Evolutionary conservation across 306 rosid genomes (phyloP).

Genomic region (Chamaecrista fasciculata): DNA sequence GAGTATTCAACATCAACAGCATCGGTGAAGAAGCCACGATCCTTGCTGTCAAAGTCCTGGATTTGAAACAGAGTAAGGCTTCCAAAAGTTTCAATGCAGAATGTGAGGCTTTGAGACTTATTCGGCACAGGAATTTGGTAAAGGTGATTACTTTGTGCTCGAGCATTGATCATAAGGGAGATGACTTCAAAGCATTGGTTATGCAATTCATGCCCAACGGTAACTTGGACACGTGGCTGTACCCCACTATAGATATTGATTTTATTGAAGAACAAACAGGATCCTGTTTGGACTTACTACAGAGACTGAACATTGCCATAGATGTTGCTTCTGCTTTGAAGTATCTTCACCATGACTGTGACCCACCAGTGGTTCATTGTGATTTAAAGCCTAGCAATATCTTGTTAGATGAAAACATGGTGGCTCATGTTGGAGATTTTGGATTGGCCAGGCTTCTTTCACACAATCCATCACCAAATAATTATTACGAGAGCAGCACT

Average conservation of each 20-base stretch:
- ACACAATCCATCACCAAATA: slow-evolving; percentile 23
- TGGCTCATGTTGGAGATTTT: slow-evolving; percentile 47
- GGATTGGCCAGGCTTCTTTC: slow-evolving; percentile 44
- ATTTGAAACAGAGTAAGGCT: slow-evolving; percentile 40
- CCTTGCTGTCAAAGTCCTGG: slow-evolving; percentile 42
- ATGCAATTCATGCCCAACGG: slow-evolving; percentile 46
- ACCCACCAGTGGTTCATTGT: slow-evolving; percentile 43
- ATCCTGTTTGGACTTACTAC: slow-evolving; percentile 25
- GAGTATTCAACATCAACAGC: slow-evolving; percentile 47
- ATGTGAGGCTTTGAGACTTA: slow-evolving; percentile 37
- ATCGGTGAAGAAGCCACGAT: slow-evolving; percentile 36
- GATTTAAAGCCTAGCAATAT: slow-evolving; percentile 45
- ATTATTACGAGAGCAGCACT: slow-evolving; percentile 24
- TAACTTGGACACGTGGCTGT: slow-evolving; percentile 32
- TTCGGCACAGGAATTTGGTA: slow-evolving; percentile 39
- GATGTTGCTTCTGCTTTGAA: slow-evolving; percentile 49
- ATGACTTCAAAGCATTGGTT: slow-evolving; percentile 39
- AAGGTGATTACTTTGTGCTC: slow-evolving; percentile 44
- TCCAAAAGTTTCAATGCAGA: slow-evolving; percentile 38
- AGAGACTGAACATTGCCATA: slow-evolving; percentile 37
- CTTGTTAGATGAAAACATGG: slow-evolving; percentile 36
- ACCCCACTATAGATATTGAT: slow-evolving; percentile 21
- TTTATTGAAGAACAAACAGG: slow-evolving; percentile 29
- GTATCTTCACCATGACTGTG: slow-evolving; percentile 43
- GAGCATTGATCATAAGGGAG: slow-evolving; percentile 38